phyloP scores from a whole-genome alignment of 1,284 basidiomycete species.

The Volvariella surrecta region DNA sequence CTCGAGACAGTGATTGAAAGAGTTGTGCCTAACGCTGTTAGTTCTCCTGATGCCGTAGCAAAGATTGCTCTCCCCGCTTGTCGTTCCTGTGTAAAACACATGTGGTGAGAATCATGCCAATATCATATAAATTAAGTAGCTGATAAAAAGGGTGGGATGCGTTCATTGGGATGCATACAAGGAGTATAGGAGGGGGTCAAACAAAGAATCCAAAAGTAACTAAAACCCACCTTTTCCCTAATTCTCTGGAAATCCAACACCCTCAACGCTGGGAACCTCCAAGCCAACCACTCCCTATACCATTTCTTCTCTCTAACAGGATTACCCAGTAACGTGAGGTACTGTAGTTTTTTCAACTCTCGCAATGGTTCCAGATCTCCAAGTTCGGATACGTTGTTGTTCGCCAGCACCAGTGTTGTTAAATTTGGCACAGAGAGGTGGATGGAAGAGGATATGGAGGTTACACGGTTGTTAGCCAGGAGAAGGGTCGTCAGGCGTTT shows the following conservation, averaged over 20 bases:
- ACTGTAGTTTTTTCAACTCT: slow-evolving; percentile 72
- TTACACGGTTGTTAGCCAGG: slow-evolving; percentile 84
- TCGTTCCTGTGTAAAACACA: slow-evolving; percentile 51
- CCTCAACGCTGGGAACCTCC: slow-evolving; percentile 76
- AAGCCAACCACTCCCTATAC: slow-evolving; percentile 93
- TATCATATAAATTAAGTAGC: no score
- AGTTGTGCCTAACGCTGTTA: slow-evolving; percentile 76
- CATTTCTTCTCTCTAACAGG: slow-evolving; percentile 91
- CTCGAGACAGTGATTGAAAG: slow-evolving; percentile 68
- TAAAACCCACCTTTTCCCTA: slow-evolving; percentile 77
- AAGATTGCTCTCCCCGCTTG: slow-evolving; percentile 68
- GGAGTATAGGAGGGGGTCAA: no score
- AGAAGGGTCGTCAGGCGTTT: slow-evolving; percentile 74
- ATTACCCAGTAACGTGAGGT: slow-evolving; percentile 83
- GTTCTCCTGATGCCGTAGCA: slow-evolving; percentile 65
- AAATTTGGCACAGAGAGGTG: slow-evolving; percentile 82
- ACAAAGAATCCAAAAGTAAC: no score
- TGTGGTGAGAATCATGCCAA: no score
- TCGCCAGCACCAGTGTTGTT: slow-evolving; percentile 71
- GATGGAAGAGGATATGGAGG: slow-evolving; percentile 74
- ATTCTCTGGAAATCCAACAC: slow-evolving; percentile 97
- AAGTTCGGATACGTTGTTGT: slow-evolving; percentile 67
- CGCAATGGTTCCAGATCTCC: slow-evolving; percentile 84
- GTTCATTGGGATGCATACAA: no score
- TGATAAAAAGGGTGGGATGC: no score